Conservation (phyloP, 106 monocot genomes). For the Xerophyta viscosa region DNA sequence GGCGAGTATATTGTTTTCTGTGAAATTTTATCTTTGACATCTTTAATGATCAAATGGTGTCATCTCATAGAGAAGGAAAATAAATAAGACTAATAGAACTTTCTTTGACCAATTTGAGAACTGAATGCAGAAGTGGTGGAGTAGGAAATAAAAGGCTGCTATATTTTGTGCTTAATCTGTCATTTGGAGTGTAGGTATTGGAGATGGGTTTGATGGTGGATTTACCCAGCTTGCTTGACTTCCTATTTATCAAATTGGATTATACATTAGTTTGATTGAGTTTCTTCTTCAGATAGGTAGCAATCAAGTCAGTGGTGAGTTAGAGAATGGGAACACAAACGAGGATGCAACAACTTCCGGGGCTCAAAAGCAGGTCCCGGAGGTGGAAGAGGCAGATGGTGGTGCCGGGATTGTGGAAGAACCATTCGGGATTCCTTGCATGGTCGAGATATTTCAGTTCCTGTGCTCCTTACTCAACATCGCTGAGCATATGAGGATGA, state of each 20-base stretch:
- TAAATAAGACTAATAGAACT: too few species aligned
- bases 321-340: neutral
- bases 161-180: too few species aligned
- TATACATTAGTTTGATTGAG: neutral
- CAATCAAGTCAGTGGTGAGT: neutral
- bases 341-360: neutral
- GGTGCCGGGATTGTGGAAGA: neutral
- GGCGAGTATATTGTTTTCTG: too few species aligned
- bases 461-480: constrained; percentile 28
- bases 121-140: too few species aligned
- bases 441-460: constrained; percentile 32
- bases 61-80: too few species aligned
- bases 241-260: neutral
- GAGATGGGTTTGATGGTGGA: too few species aligned
- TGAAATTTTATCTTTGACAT: too few species aligned
- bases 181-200: too few species aligned
- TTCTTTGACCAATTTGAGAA: too few species aligned
- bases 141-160: too few species aligned
- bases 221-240: too few species aligned
- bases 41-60: too few species aligned
- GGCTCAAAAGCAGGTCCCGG: neutral
- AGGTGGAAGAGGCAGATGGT: neutral
- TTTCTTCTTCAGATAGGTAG: constrained; percentile 8
- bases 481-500: constrained; percentile 16
- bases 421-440: constrained; percentile 18